Evolutionary conservation across 2,329 filamentous ascomycete species (phyloP).

Genomic region (Venturia carpophila): DNA sequence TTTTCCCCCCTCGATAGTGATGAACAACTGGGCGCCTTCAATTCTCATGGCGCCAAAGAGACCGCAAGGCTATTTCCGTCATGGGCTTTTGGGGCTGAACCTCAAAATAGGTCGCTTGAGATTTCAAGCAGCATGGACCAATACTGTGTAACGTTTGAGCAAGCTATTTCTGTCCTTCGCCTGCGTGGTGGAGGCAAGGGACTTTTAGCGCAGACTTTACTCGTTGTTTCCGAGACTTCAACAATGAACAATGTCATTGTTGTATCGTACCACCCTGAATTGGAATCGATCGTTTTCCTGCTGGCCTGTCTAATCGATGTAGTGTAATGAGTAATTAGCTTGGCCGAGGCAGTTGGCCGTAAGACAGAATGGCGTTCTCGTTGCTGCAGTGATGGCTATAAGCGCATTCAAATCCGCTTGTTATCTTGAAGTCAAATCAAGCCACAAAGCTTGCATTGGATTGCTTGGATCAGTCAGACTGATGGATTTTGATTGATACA

Average conservation of each 20-base stretch:
- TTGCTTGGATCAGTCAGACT: not conserved
- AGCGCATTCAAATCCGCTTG: too few species aligned
- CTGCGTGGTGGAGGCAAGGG: constrained; percentile 1
- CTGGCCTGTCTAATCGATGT: too few species aligned
- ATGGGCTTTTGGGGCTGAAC: not conserved
- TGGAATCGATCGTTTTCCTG: too few species aligned
- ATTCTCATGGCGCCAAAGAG: too few species aligned
- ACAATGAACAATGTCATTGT: not conserved
- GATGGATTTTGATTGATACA: not conserved
- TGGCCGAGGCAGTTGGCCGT: too few species aligned
- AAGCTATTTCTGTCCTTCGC: not conserved
- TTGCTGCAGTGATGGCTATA: too few species aligned
- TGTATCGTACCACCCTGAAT: too few species aligned
- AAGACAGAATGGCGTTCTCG: too few species aligned
- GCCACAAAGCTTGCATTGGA: too few species aligned
- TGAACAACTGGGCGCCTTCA: too few species aligned
- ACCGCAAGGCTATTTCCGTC: not conserved
- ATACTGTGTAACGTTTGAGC: not conserved
- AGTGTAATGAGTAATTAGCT: too few species aligned
- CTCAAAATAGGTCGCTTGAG: not conserved
- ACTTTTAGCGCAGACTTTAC: not conserved
- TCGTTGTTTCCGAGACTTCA: not conserved
- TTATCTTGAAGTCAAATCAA: too few species aligned
- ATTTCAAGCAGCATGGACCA: not conserved
- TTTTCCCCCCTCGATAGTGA: not conserved